A percentile compares a stretch with the other conserved stretches of the same genome.
These are phyloP conservation scores for Fusarium lateritium DNA, from an alignment of 2,329 filamentous ascomycete genomes.

Conservation along the genomic window DNA sequence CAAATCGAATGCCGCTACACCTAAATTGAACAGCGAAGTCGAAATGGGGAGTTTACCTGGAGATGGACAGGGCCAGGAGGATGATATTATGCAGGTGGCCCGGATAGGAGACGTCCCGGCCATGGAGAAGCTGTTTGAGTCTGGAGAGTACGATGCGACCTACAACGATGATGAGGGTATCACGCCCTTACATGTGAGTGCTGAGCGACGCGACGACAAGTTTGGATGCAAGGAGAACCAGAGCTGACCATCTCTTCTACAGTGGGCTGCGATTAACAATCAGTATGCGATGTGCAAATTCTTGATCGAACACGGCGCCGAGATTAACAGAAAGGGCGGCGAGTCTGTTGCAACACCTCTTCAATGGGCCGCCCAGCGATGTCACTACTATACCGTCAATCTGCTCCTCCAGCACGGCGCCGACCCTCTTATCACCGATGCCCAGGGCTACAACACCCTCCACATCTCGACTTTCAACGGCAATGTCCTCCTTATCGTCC, in stretches of 20 bases:
- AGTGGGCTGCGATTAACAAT: slow-evolving; percentile 99
- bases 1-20: slow-evolving; percentile 67
- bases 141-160: slow-evolving; percentile 83
- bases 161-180: slow-evolving; percentile 94
- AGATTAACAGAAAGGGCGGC: slow-evolving; percentile 95
- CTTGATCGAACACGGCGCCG: slow-evolving; percentile 85
- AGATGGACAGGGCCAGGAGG: slow-evolving; percentile 60
- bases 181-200: slow-evolving; percentile 89
- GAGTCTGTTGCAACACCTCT: slow-evolving; percentile 94
- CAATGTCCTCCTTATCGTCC: slow-evolving; percentile 89
- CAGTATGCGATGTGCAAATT: slow-evolving; percentile 98
- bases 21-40: slow-evolving; percentile 71
- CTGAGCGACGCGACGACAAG: neutral
- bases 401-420: slow-evolving; percentile 92
- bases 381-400: slow-evolving; percentile 96
- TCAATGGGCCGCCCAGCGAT: slow-evolving; percentile 97
- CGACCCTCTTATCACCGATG: slow-evolving; percentile 91
- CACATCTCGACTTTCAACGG: slow-evolving; percentile 98
- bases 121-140: slow-evolving; percentile 92
- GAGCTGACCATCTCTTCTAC: slow-evolving; percentile 41
- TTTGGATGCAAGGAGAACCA: neutral
- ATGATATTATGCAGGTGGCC: slow-evolving; percentile 97
- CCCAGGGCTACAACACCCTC: slow-evolving; percentile 97
- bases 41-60: slow-evolving; percentile 67
- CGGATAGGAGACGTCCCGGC: slow-evolving; percentile 86